A percentile compares a stretch with the other conserved stretches of the same genome.
Conservation (phyloP, 2,329 filamentous ascomycete genomes). For the Cladophialophora yegresii region DNA sequence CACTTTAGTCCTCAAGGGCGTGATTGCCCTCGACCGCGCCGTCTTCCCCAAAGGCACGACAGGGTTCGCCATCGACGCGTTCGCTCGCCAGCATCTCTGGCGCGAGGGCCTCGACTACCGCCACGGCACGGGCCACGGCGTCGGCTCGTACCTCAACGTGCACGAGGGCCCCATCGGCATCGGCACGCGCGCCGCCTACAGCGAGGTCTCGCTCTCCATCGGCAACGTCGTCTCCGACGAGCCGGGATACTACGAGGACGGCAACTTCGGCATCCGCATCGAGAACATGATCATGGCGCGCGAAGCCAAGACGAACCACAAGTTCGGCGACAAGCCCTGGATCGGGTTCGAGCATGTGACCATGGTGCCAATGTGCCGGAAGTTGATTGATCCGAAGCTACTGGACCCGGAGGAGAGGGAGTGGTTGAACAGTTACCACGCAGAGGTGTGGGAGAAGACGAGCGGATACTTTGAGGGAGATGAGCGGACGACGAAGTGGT, state of each 20-base stretch:
- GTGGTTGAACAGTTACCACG: constrained; percentile 87
- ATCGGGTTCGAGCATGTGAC: constrained; percentile 96
- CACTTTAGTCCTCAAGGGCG: constrained; percentile 90
- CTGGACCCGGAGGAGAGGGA: constrained; percentile 73
- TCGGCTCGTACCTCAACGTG: constrained; percentile 93
- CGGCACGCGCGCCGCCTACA: constrained; percentile 85
- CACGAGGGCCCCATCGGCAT: constrained; percentile 97
- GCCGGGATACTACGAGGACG: constrained; percentile 96
- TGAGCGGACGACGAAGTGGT: constrained; percentile 71
- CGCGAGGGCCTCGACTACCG: constrained; percentile 90
- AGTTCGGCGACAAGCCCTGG: constrained; percentile 91
- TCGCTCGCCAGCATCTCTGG: constrained; percentile 92
- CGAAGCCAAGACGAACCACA: constrained; percentile 81
- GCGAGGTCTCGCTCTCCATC: constrained; percentile 83
- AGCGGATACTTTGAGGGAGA: constrained; percentile 73
- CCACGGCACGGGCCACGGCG: constrained; percentile 93
- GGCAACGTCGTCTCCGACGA: constrained; percentile 96
- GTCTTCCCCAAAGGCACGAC: constrained; percentile 94
- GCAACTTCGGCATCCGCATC: constrained; percentile 89
- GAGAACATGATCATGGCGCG: constrained; percentile 93
- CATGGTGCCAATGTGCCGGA: constrained; percentile 91
- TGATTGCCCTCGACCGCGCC: constrained; percentile 82
- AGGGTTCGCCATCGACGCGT: constrained; percentile 83
- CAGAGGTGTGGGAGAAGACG: constrained; percentile 79
- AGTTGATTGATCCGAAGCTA: constrained; percentile 74